These are phyloP conservation scores for Citrullus amarus DNA, from an alignment of 306 rosid genomes.

Conservation along the genomic window DNA sequence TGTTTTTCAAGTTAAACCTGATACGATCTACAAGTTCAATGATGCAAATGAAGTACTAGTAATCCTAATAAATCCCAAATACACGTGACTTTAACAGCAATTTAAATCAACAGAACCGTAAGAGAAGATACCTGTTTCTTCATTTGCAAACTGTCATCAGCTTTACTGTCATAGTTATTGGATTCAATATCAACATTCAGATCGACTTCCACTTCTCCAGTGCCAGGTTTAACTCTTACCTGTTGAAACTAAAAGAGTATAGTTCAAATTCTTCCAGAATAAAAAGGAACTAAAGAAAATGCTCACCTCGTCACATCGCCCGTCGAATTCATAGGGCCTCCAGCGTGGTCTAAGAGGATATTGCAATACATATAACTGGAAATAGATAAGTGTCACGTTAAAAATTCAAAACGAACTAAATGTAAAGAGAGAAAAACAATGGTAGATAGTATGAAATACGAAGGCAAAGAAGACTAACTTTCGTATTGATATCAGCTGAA, in stretches of 20 bases:
- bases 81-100: neutral
- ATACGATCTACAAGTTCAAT: neutral
- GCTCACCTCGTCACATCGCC: conserved; percentile 62
- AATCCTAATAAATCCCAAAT: neutral
- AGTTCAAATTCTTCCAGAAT: neutral
- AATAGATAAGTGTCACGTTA: neutral
- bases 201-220: conserved; percentile 58
- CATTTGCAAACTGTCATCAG: conserved; percentile 21
- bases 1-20: neutral
- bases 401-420: neutral
- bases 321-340: conserved; percentile 77
- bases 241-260: conserved; percentile 13
- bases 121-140: conserved; percentile 50
- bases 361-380: conserved; percentile 62
- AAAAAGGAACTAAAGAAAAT: neutral
- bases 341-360: conserved; percentile 80
- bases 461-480: conserved; percentile 25
- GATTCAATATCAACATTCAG: conserved; percentile 46
- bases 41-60: neutral
- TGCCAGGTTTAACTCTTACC: conserved; percentile 57
- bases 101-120: neutral
- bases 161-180: conserved; percentile 40
- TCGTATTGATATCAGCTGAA: conserved; percentile 28
- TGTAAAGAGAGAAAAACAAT: neutral
- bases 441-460: neutral